A percentile compares a stretch with the other conserved stretches of the same genome.
Conservation (phyloP, 106 monocot species). For the Posidonia australis region DNA sequence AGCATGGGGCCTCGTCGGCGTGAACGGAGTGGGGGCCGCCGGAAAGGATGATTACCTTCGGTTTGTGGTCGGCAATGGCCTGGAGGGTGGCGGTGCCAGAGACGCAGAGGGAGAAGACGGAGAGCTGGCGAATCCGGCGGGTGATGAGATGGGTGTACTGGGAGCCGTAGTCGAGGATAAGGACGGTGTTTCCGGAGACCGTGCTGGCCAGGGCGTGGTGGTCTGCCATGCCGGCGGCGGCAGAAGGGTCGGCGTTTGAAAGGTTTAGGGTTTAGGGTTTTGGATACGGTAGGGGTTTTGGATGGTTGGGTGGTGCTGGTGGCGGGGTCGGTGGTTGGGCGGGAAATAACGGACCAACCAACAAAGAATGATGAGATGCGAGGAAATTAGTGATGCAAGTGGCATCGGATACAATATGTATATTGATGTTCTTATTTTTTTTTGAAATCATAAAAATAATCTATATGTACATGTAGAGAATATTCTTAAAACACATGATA, state of each 20-base stretch:
- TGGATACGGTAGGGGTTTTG: too few species aligned
- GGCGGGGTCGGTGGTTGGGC: too few species aligned
- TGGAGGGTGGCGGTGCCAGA: constrained; percentile 63
- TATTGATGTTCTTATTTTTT: too few species aligned
- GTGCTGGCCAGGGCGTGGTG: neutral
- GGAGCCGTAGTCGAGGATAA: constrained; percentile 92
- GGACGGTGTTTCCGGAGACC: constrained; percentile 37
- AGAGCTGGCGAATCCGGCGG: constrained; percentile 77
- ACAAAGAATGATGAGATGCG: too few species aligned
- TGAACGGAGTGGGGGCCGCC: constrained; percentile 97
- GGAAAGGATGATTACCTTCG: constrained; percentile 67
- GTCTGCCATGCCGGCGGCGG: neutral
- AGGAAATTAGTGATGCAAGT: too few species aligned
- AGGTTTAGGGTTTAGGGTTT: constrained; percentile 2
- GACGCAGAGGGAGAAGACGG: constrained; percentile 77
- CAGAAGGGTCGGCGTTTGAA: neutral
- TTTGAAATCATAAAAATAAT: too few species aligned
- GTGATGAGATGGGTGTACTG: constrained; percentile 99
- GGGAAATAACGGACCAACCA: too few species aligned
- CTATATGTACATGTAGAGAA: too few species aligned
- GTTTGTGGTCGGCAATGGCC: constrained; percentile 35
- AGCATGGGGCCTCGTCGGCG: constrained; percentile 50
- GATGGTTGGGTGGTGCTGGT: too few species aligned
- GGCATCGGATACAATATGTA: too few species aligned
- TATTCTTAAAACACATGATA: too few species aligned